Base-by-base conservation (phyloP, 306 rosid genomes). In the cucumber (Cucumis sativus) region DNA sequence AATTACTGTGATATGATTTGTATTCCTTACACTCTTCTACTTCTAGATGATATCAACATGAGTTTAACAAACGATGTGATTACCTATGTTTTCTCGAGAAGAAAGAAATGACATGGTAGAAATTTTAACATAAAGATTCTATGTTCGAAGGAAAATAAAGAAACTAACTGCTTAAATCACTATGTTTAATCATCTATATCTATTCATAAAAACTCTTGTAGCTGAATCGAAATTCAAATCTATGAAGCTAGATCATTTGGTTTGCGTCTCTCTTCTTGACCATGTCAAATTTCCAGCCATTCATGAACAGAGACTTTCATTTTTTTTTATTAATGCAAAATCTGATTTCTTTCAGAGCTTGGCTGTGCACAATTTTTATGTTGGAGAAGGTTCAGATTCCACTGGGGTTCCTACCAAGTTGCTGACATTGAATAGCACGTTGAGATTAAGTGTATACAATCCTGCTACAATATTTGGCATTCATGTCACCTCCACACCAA, bases 401-500 rank as follows among this genome's bases (percentile, higher is more conserved):
- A 86, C 96, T 25, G 97, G 97, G 18, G 99, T 95, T 13, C 82
- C 84, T 75, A 90, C 99, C 80, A 95, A 85, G 88, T 66, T 95
- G 89, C 65, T 89, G 80, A 92, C 99, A 56, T 80, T 95, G 64
- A 95, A 95, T 79, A 90, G 91, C 17, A 79, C 99, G 23, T 30
- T 92, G 54, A 85, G 76, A 79, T 83, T 95, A 79, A 89, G 58
- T 68, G 87, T 95, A 6, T 91, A 87, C 82, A 95, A 95, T 78
- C 95, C 99, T 65, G 96, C 99, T 64, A 86, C 97, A 8, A 83
- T 90, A 66, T 95, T 92, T 79, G 99, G 99, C 39, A 95, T 95
- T 37, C 97, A 95, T 72, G 96, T 95, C 0, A 91, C 84, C 89
- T 90, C 96, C 71, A 57, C 90, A 6, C 87, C 93, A 52, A 78